Conservation (phyloP, 331 rosid species). For the Rhamnella rubrinervis region DNA sequence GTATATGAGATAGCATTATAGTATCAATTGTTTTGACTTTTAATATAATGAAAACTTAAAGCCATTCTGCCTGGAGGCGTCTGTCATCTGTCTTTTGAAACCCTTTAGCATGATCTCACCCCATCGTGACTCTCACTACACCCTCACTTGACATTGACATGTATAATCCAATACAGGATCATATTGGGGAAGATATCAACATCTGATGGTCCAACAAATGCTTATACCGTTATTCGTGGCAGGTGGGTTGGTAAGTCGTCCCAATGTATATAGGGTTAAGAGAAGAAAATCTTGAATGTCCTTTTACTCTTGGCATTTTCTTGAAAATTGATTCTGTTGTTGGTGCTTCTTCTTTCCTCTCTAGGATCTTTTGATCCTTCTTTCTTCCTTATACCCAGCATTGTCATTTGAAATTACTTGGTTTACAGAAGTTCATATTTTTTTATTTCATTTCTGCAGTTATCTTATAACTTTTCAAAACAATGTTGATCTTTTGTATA, state of each 20-base stretch:
- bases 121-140: slow-evolving; percentile 49
- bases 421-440: neutral
- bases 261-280: slow-evolving; percentile 35
- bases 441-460: neutral
- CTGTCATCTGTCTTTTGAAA: slow-evolving; percentile 39
- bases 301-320: slow-evolving; percentile 35
- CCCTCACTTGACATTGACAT: slow-evolving; percentile 68
- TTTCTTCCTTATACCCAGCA: neutral
- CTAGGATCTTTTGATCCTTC: slow-evolving; percentile 10
- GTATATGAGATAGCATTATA: too few relatives aligned
- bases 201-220: slow-evolving; percentile 83
- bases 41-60: slow-evolving; percentile 31
- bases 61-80: slow-evolving; percentile 37
- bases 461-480: neutral
- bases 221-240: slow-evolving; percentile 80
- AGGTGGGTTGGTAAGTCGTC: slow-evolving; percentile 94
- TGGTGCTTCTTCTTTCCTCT: neutral
- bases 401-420: neutral
- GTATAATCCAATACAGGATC: slow-evolving; percentile 90
- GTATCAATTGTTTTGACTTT: slow-evolving; percentile 23
- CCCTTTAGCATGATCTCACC: slow-evolving; percentile 50
- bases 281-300: slow-evolving; percentile 33
- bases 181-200: slow-evolving; percentile 88
- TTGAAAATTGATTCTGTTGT: slow-evolving; percentile 15
- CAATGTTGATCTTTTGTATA: neutral